Evolutionary conservation across 805 yeast genomes (phyloP).

Genomic region (Millerago galiae): DNA sequence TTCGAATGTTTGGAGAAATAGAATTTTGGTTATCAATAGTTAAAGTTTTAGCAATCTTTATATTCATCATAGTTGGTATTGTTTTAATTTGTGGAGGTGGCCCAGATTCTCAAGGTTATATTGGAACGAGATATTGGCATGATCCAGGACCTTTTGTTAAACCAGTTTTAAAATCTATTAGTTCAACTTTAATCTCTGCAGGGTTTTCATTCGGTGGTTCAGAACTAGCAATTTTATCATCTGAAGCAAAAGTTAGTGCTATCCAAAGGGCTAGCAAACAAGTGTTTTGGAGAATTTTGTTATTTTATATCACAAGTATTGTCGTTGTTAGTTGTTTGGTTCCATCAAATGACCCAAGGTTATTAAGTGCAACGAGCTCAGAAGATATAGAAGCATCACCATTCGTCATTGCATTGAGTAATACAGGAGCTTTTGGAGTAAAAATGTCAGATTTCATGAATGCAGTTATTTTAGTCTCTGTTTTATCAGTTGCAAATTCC

Average conservation of each 20-base stretch:
- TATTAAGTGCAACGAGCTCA: constrained; percentile 40
- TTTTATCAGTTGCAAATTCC: constrained; percentile 68
- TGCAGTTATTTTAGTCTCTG: constrained; percentile 61
- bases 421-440: constrained; percentile 54
- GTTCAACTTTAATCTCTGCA: constrained; percentile 69
- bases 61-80: constrained; percentile 46
- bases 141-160: constrained; percentile 48
- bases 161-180: constrained; percentile 61
- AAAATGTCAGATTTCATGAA: constrained; percentile 61
- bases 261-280: constrained; percentile 57
- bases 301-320: constrained; percentile 59
- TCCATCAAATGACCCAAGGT: constrained; percentile 48
- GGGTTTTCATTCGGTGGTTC: constrained; percentile 75
- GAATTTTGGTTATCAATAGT: constrained; percentile 41
- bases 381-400: constrained; percentile 72
- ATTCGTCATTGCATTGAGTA: constrained; percentile 63
- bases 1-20: constrained; percentile 48
- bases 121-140: constrained; percentile 40
- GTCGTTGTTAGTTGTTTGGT: constrained; percentile 62
- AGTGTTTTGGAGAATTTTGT: constrained; percentile 73
- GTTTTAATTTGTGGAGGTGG: constrained; percentile 40
- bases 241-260: constrained; percentile 70
- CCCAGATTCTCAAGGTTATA: constrained; percentile 36
- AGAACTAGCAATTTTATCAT: constrained; percentile 67
- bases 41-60: constrained; percentile 39